Evolutionary conservation across 371 early-diverging fungal species (phyloP), one percentile per base, ranked within the genome.

Genomic region (Apophysomyces ossiformis): DNA sequence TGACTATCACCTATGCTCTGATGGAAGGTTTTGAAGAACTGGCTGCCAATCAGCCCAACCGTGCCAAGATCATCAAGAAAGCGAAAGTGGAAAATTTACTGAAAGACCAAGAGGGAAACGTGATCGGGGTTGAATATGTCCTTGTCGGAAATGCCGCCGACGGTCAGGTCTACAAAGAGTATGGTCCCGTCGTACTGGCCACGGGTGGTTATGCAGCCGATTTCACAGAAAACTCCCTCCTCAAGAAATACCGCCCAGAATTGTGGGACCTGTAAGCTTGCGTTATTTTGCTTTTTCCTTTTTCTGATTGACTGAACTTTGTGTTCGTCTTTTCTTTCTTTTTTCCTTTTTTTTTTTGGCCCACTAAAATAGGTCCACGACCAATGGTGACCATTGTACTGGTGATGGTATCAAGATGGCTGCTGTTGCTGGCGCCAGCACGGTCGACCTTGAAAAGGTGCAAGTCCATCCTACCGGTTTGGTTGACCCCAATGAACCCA

Each of bases 401-500:
- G 97, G 97, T 73, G 97, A 98, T 74, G 98, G 97, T 75, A 90
- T 96, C 80, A 94, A 94, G 83, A 92, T 98, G 90, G 85, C 93
- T 41, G 70, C 86, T 32, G 87, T 83, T 32, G 85, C 88, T 60
- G 97, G 97, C 54, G 96, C 91, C 47, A 91, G 87, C 82, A 88
- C 92, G 43, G 89, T 95, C 67, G 95, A 96, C 83, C 87, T 98
- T 85, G 96, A 98, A 67, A 95, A 95, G 80, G 94, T 98, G 57
- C 98, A 98, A 80, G 96, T 98, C 38, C 97, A 98, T 73, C 98
- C 98, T 57, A 98, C 98, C 26, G 98, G 98, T 72, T 79, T 97
- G 58, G 96, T 97, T 37, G 94, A 94, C 72, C 93, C 94, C 47
- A 87, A 89, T 46, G 95, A 96, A 54, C 96, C 96, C 38, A 89